Percentiles rank a stretch among this genome's conserved stretches.
Conservation (phyloP, 2,329 filamentous ascomycete genomes). For the Trichoderma sp. region DNA sequence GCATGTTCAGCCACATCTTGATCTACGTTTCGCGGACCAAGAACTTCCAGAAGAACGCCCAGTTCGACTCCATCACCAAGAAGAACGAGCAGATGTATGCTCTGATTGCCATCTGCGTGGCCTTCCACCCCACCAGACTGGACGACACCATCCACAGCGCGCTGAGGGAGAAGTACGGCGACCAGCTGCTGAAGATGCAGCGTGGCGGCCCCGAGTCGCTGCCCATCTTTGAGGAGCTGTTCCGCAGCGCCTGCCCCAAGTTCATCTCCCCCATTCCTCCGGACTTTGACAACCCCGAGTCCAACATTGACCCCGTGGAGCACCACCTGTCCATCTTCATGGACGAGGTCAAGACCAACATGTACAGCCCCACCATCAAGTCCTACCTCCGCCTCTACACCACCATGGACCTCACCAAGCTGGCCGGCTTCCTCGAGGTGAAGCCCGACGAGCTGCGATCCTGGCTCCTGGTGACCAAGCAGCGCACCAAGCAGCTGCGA, state of each 20-base stretch:
- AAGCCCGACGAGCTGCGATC: slow-evolving; percentile 93
- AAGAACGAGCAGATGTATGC: slow-evolving; percentile 99
- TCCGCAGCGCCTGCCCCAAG: slow-evolving; percentile 96
- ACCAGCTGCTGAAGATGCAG: slow-evolving; percentile 95
- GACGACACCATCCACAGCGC: slow-evolving; percentile 99
- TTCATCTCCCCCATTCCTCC: slow-evolving; percentile 98
- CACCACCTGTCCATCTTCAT: slow-evolving; percentile 98
- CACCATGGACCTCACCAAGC: slow-evolving; percentile 98
- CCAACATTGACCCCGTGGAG: slow-evolving; percentile 95
- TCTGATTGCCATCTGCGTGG: slow-evolving; percentile 96
- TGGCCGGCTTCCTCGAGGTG: slow-evolving; percentile 94
- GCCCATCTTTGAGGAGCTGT: slow-evolving; percentile 96
- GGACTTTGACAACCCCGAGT: slow-evolving; percentile 93
- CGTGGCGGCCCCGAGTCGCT: slow-evolving; percentile 92
- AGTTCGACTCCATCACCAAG: slow-evolving; percentile 98
- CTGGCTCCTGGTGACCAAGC: slow-evolving; percentile 96
- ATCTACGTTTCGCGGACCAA: slow-evolving; percentile 98
- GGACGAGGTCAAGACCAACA: slow-evolving; percentile 99
- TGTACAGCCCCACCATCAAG: slow-evolving; percentile 96
- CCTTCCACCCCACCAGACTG: slow-evolving; percentile 93
- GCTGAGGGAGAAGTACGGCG: slow-evolving; percentile 97
- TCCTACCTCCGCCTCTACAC: slow-evolving; percentile 99
- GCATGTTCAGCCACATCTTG: slow-evolving; percentile 99
- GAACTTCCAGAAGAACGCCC: slow-evolving; percentile 99
- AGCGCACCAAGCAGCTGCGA: slow-evolving; percentile 92